Base-by-base conservation (phyloP, 2,329 filamentous ascomycete genomes). In the Curvularia verruculosa region DNA sequence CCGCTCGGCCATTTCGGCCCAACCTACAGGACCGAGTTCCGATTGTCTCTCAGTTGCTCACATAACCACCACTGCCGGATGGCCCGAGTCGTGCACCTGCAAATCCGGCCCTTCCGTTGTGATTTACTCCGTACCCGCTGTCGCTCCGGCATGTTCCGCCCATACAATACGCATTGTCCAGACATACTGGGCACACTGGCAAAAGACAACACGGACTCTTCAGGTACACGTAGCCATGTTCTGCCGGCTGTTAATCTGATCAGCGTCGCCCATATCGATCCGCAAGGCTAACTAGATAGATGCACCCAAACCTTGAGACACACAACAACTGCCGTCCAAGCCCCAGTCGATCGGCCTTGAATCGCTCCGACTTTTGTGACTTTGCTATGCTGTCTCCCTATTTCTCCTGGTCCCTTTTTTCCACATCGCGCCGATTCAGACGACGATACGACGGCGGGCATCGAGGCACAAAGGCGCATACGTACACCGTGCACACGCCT, bases 21-120 rank as follows among this genome's bases (percentile, higher is more conserved):
- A 49, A 49, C 37, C 23, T 15, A 49, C 47, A 49, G 34, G 47
- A 29, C 47, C 47, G 47, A 49, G 47, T 41, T 49, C 47, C 47
- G 47, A 41, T 49, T 28, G 46, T 37, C 46, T 48, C 21, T 48
- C 31, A 24, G 31, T 39, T 12, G 46, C 46, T 37, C 46, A 2
- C 31, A 37, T 23, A 26, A 37, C n/a, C 47, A 29, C 18, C 26
- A 19, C 24, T 28, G 15, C 36, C 36, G 24, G 47, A 18, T 28
- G 37, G 21, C 18, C 47, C 47, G 47, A 49, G 47, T 49, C 46
- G 46, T 48, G 31, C 21, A 48, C 39, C 21, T 37, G 46, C 46
- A 49, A 49, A 49, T 31, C 47, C 47, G 47, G 46, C 31, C 46
- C 46, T 48, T 48, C 46, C 45, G 31, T 48, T 2, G 9, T 31